Evolutionary conservation across 2,329 filamentous ascomycete species (phyloP), one percentile per base, ranked within the genome.

Genomic region (Chalaropsis thielavioides): DNA sequence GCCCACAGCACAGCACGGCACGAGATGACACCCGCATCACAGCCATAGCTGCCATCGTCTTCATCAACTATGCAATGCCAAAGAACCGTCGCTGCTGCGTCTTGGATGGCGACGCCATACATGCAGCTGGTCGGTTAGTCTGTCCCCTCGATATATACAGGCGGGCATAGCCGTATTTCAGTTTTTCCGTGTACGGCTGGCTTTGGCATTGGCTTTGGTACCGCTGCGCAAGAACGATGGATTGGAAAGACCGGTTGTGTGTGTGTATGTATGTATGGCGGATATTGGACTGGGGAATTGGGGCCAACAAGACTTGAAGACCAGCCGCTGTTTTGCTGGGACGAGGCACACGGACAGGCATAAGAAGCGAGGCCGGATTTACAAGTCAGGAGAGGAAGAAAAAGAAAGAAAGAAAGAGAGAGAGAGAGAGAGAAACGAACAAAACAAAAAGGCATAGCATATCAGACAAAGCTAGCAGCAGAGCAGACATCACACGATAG

Each of bases 401-500:
- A n/a, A 58, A 35, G 24, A 35, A 11, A 38, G 31, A 22, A 38
- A 15, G 6, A 35, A 19, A 56, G 11, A 35, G 17, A 38, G 38
- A 35, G 51, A 56, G 11, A n/a, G 31, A 31, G 31, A 31, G 3
- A 56, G 31, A 22, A 56, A 31, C 3, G 31, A n/a, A 54, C 15
- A 31, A 27, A 35, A 2, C 24, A 27, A 13, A 31, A 31, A 58
- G 54, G 46, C 64, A 67, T 56, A 67, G 54, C 65, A 64, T 61
- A 64, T 41, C 65, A 67, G 64, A 59, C 54, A 58, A 58, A 58
- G 54, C 54, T 35, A 35, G 31, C 60, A 63, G 43, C 60, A 63
- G 61, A 67, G 62, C 62, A 67, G 56, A 67, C 40, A 62, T 24
- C 61, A 62, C 41, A 62, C 46, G 62, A 64, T 67, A 67, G 65